Conservation (phyloP, 495 filamentous ascomycete species). For the Aspergillus conjunctus region DNA sequence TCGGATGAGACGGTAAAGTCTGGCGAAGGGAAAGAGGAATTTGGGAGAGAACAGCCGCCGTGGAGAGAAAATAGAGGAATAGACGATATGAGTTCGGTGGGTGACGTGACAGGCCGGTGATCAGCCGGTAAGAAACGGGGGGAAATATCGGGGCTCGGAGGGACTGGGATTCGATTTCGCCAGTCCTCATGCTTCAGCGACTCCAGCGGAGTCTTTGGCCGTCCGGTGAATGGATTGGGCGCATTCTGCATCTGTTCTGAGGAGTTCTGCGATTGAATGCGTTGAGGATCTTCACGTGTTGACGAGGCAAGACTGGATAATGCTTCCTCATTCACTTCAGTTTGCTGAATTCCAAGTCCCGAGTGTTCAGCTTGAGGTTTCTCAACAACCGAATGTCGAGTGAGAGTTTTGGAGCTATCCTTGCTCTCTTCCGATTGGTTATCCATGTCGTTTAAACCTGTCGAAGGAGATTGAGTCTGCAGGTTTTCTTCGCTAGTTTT, state of each 20-base stretch:
- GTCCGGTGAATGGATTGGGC: slow-evolving; percentile 29
- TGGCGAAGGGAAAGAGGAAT: slow-evolving; percentile 53
- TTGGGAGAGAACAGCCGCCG: slow-evolving; percentile 42
- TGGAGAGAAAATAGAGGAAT: slow-evolving; percentile 52
- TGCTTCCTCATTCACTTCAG: slow-evolving; percentile 9
- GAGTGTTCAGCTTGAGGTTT: slow-evolving; percentile 25
- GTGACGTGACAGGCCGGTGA: slow-evolving; percentile 51
- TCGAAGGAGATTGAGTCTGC: background rate
- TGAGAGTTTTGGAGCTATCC: slow-evolving; percentile 44
- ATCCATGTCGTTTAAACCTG: slow-evolving; percentile 26
- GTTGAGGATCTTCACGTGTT: slow-evolving; percentile 2
- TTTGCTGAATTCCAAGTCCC: slow-evolving; percentile 54
- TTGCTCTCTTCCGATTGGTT: slow-evolving; percentile 41
- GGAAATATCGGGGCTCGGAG: slow-evolving; percentile 47
- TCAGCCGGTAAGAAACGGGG: slow-evolving; percentile 46
- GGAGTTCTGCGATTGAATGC: slow-evolving; percentile 7
- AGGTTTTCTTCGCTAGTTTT: slow-evolving; percentile 25
- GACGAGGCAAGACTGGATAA: background rate
- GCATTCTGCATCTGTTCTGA: slow-evolving; percentile 23
- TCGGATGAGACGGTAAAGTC: slow-evolving; percentile 54
- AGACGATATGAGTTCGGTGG: slow-evolving; percentile 53
- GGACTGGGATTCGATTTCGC: slow-evolving; percentile 25
- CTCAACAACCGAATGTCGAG: slow-evolving; percentile 32
- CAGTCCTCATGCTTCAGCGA: slow-evolving; percentile 36
- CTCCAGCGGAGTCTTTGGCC: slow-evolving; percentile 33